phyloP scores from a whole-genome alignment of 225 moss, liverwort and hornwort genomes.

The Sphagnum tenellum region DNA sequence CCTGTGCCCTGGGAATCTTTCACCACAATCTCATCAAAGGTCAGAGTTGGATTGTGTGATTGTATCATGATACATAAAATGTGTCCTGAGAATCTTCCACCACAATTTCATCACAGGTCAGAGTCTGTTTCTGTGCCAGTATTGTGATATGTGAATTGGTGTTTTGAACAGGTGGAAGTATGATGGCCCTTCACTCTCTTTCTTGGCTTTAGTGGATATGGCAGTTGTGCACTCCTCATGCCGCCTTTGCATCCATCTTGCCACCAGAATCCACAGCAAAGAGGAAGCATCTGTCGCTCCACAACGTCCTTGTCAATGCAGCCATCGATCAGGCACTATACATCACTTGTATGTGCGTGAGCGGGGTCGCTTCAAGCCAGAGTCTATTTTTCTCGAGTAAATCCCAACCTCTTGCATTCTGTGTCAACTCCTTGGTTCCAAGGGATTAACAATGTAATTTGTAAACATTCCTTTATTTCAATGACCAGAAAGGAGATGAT shows the following conservation, averaged over 20 bases:
- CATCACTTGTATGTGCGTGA: constrained; percentile 88
- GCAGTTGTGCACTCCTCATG: constrained; percentile 98
- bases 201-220: constrained; percentile 94
- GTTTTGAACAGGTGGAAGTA: constrained; percentile 66
- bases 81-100: no score
- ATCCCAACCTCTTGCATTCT: no score
- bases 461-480: no score
- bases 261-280: constrained; percentile 52
- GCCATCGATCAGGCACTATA: constrained; percentile 32
- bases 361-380: constrained; percentile 77
- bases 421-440: no score
- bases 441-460: no score
- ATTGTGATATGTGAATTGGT: background rate
- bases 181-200: constrained; percentile 56
- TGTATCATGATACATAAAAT: no score
- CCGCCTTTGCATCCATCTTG: constrained; percentile 78
- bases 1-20: no score
- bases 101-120: no score
- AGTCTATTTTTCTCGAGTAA: constrained; percentile 66
- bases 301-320: constrained; percentile 66
- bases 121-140: no score
- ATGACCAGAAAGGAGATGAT: no score
- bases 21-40: no score
- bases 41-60: no score
- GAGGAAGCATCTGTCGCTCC: constrained; percentile 41